Percentiles rank a stretch among this genome's conserved stretches.
Evolutionary conservation across 164 flowering plant species (phyloP).

Genomic region (Magnolia kwangsiensis): DNA sequence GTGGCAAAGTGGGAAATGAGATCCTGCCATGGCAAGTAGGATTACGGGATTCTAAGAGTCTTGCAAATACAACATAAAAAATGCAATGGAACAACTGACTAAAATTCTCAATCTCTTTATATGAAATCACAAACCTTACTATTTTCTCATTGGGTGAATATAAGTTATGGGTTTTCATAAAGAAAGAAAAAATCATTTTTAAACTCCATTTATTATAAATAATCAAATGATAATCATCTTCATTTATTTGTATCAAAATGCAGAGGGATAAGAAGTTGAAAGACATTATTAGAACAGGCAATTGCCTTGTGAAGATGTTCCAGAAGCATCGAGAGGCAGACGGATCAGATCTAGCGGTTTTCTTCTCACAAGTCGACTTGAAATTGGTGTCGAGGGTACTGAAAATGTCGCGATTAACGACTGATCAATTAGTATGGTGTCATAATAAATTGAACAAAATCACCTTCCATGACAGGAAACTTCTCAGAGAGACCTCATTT

Average conservation of each 20-base stretch:
- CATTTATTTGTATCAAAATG: not conserved
- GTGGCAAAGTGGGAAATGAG: too few species aligned
- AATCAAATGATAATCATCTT: too few species aligned
- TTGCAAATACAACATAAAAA: too few species aligned
- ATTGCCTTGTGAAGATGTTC: slow-evolving; percentile 64
- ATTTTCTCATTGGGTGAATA: not conserved
- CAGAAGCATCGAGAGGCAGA: slow-evolving; percentile 38
- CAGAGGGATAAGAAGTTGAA: slow-evolving; percentile 80
- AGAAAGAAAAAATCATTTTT: too few species aligned
- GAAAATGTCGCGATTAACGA: slow-evolving; percentile 54
- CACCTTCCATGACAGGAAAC: slow-evolving; percentile 33
- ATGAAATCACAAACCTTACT: not conserved
- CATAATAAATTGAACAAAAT: slow-evolving; percentile 49
- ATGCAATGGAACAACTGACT: not conserved
- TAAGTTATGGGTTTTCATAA: not conserved
- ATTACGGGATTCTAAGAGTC: too few species aligned
- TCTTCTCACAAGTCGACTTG: slow-evolving; percentile 59
- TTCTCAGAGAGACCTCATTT: slow-evolving; percentile 61
- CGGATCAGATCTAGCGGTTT: slow-evolving; percentile 18
- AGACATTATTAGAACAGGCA: slow-evolving; percentile 57
- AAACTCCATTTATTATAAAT: too few species aligned
- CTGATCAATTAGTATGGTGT: slow-evolving; percentile 77
- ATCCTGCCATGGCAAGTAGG: too few species aligned
- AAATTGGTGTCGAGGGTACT: slow-evolving; percentile 64
- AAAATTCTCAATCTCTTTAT: not conserved